Evolutionary conservation across 2,329 filamentous ascomycete genomes (phyloP).

Genomic region (Pseudopithomyces maydicus): DNA sequence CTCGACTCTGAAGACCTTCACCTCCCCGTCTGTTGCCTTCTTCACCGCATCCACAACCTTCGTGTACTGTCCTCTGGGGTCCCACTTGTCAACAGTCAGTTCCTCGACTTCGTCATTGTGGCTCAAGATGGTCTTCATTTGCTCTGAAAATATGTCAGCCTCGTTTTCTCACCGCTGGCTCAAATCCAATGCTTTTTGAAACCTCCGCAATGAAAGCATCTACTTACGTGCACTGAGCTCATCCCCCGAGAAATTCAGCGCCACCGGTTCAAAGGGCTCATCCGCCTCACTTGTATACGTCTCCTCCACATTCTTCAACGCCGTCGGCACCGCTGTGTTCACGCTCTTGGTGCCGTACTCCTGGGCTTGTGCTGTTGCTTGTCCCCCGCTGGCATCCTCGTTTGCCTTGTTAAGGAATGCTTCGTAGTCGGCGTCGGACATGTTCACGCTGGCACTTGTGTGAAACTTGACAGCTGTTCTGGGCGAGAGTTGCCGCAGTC

Average conservation of each 20-base stretch:
- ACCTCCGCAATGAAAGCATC: not conserved
- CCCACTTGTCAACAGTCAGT: constrained; percentile 73
- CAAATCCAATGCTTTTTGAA: no score
- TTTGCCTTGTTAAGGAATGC: constrained; percentile 89
- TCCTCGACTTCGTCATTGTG: constrained; percentile 66
- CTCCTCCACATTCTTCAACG: constrained; percentile 51
- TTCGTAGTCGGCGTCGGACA: constrained; percentile 83
- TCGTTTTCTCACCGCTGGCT: not conserved
- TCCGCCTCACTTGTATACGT: constrained; percentile 84
- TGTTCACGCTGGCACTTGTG: constrained; percentile 41
- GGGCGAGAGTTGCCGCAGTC: not conserved
- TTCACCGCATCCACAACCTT: constrained; percentile 71
- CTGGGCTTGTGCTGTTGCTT: constrained; percentile 32
- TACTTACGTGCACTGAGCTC: constrained; percentile 62
- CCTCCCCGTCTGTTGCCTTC: constrained; percentile 67
- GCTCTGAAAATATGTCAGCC: constrained; percentile 54
- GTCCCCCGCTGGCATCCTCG: constrained; percentile 58
- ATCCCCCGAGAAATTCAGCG: constrained; percentile 63
- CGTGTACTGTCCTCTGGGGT: constrained; percentile 71
- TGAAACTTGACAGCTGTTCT: not conserved
- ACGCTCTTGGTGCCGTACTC: constrained; percentile 45
- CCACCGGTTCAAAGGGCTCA: constrained; percentile 81
- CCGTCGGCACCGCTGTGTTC: constrained; percentile 62
- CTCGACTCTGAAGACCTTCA: constrained; percentile 75
- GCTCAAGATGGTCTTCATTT: constrained; percentile 71